Percentiles rank a stretch among this genome's conserved stretches.
These are phyloP conservation scores for Teratosphaeria gauchensis DNA, from an alignment of 2,329 filamentous ascomycete genomes.

Conservation along the genomic window DNA sequence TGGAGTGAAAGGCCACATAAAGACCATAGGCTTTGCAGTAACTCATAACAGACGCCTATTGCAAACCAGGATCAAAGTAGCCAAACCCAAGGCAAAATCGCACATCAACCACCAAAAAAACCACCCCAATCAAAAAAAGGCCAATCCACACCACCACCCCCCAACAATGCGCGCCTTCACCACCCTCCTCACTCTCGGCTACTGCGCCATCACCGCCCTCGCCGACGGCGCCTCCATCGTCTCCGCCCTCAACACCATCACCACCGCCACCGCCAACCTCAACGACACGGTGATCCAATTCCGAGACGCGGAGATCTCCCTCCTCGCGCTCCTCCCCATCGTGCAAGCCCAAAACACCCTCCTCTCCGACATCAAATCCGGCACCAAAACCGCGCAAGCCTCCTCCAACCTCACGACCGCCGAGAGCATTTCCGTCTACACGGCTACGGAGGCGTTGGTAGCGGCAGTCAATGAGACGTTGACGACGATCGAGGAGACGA, in stretches of 20 bases:
- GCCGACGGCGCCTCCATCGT: conserved; percentile 5
- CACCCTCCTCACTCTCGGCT: conserved; percentile 2
- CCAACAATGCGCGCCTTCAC: conserved; percentile 2
- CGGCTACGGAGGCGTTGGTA: neutral
- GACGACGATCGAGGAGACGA: conserved; percentile 1
- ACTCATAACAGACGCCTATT: no score
- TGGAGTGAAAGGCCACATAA: neutral
- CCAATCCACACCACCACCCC: neutral
- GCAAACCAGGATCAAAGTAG: no score
- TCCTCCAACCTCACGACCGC: neutral
- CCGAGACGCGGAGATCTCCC: neutral
- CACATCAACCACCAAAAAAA: neutral
- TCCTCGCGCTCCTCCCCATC: conserved; percentile 3
- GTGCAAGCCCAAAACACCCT: neutral
- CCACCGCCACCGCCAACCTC: neutral
- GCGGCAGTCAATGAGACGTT: conserved; percentile 1
- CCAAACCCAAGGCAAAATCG: no score
- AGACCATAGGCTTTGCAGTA: neutral
- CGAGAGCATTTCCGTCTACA: neutral
- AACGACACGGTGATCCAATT: conserved; percentile 2
- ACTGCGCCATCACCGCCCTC: conserved; percentile 2
- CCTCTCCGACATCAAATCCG: conserved; percentile 1
- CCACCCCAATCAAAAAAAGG: neutral
- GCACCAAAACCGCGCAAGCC: conserved; percentile 3
- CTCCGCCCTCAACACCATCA: conserved; percentile 2